These are phyloP conservation scores for Sclerotinia glacialis DNA, from an alignment of 2,329 filamentous ascomycete genomes.

Conservation along the genomic window DNA sequence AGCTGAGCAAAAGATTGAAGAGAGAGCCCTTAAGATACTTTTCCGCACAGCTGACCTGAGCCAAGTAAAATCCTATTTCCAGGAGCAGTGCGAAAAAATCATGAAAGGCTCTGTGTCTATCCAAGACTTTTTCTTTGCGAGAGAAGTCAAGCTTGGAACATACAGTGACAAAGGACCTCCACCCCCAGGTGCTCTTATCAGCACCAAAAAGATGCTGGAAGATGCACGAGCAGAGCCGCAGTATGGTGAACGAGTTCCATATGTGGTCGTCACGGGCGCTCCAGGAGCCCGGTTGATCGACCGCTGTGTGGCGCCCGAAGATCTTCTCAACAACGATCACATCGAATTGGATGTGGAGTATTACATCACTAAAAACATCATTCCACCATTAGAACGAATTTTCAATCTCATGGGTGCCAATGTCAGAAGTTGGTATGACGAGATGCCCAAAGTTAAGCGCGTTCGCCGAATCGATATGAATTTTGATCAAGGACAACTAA, in stretches of 20 bases:
- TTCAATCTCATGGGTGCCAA: constrained; percentile 95
- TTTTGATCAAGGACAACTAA: constrained; percentile 36
- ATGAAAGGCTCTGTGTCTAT: constrained; percentile 85
- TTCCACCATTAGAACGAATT: constrained; percentile 91
- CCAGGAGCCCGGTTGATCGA: constrained; percentile 84
- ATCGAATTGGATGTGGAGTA: constrained; percentile 89
- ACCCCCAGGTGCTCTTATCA: constrained; percentile 85
- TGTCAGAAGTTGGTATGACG: constrained; percentile 87
- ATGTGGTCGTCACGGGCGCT: constrained; percentile 85
- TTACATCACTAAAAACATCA: constrained; percentile 93
- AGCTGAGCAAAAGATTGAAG: constrained; percentile 94
- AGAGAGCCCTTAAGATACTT: constrained; percentile 81
- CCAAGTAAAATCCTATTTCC: constrained; percentile 86
- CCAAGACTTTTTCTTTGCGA: constrained; percentile 94
- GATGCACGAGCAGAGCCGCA: constrained; percentile 88
- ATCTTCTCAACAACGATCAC: constrained; percentile 71
- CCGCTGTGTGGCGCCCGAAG: constrained; percentile 84
- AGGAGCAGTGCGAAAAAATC: constrained; percentile 85
- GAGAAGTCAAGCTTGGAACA: constrained; percentile 84
- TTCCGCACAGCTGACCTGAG: constrained; percentile 89
- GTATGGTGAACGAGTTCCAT: constrained; percentile 91
- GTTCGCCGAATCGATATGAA: constrained; percentile 52
- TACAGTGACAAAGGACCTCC: constrained; percentile 79
- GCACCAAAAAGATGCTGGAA: constrained; percentile 78
- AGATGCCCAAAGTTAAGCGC: constrained; percentile 89